These are phyloP conservation scores for Trametes maxima DNA, from an alignment of 768 basidiomycete genomes.

Conservation along the genomic window DNA sequence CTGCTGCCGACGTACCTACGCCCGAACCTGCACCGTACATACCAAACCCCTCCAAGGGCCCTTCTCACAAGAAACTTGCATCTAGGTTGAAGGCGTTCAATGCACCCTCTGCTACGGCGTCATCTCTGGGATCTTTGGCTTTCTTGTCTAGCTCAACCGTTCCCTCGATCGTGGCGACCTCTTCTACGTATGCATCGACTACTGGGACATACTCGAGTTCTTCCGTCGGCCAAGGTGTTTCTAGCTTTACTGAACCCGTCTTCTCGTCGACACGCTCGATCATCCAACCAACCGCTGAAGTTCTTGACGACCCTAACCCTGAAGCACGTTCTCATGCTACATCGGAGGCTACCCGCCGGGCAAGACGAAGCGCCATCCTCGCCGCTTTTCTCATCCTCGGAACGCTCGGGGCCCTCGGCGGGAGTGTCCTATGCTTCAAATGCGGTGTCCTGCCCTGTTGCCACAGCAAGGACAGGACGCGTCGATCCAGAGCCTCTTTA, in stretches of 20 bases:
- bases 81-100: neutral
- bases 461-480: neutral
- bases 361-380: conserved; percentile 16
- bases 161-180: neutral
- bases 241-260: neutral
- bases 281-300: conserved; percentile 8
- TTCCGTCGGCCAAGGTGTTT: neutral
- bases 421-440: conserved; percentile 21
- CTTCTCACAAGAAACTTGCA: conserved; percentile 9
- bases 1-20: neutral
- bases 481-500: neutral
- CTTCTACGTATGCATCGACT: neutral
- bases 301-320: conserved; percentile 15
- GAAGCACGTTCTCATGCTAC: neutral
- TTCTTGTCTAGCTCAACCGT: neutral
- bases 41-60: neutral
- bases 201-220: neutral
- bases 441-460: conserved; percentile 21
- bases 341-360: conserved; percentile 9
- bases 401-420: conserved; percentile 17
- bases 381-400: conserved; percentile 23
- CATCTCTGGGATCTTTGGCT: neutral
- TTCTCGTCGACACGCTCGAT: conserved; percentile 1
- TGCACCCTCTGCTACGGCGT: neutral
- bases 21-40: neutral